Evolutionary conservation across 768 basidiomycete species (phyloP).

Genomic region (Tylopilus plumbeoviolaceoides): DNA sequence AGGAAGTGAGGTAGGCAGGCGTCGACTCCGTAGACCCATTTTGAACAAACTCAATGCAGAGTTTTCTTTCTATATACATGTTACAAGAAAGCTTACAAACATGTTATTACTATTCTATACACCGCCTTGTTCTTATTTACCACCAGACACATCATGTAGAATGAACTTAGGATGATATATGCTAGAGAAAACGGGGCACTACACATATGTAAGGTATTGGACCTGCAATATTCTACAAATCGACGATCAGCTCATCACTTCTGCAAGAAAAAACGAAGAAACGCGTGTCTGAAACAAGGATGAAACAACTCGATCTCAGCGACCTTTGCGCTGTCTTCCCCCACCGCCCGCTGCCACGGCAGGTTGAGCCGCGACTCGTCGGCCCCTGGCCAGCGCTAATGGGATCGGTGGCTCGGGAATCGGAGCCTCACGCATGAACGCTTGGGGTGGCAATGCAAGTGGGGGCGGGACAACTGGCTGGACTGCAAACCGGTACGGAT

Average conservation of each 20-base stretch:
- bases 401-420: neutral
- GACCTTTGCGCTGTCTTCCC: slow-evolving; percentile 9
- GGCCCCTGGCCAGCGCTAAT: neutral
- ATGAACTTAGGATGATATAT: slow-evolving; percentile 1
- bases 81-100: neutral
- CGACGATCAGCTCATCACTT: neutral
- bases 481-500: slow-evolving; percentile 8
- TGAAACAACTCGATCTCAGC: neutral
- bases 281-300: neutral
- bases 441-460: neutral
- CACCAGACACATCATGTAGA: neutral
- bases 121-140: neutral
- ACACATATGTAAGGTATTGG: neutral
- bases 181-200: neutral
- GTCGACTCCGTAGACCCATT: neutral
- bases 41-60: too few relatives aligned
- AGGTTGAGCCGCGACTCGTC: neutral
- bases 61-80: neutral
- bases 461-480: neutral
- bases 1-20: neutral
- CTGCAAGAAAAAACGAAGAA: neutral
- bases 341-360: slow-evolving; percentile 1
- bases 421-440: neutral
- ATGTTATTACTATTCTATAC: neutral
- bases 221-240: neutral